Conservation (phyloP, 345 rosid species). For the Citrus unshiu region DNA sequence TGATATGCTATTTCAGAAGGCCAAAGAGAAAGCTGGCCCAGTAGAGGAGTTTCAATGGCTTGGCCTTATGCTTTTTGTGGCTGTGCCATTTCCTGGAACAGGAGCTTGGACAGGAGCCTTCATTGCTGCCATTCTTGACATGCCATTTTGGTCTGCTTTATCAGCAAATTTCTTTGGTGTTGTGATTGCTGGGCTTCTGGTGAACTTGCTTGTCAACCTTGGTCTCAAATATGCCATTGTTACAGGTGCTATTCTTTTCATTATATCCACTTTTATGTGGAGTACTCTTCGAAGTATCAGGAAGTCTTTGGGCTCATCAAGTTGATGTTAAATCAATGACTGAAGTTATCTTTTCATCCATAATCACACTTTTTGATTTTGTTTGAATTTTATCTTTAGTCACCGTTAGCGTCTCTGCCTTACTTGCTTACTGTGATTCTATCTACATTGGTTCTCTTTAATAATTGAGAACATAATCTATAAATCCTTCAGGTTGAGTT, state of each 20-base stretch:
- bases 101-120: slow-evolving; percentile 98
- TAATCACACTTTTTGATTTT: not conserved
- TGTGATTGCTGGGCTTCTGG: slow-evolving; percentile 73
- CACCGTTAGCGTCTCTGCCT: not conserved
- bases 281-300: slow-evolving; percentile 57
- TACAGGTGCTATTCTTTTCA: slow-evolving; percentile 63
- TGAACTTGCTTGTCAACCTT: slow-evolving; percentile 80
- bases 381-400: not conserved
- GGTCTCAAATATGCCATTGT: slow-evolving; percentile 71
- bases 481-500: not conserved
- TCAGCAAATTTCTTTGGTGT: slow-evolving; percentile 83
- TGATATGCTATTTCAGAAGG: slow-evolving; percentile 57
- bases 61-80: slow-evolving; percentile 92
- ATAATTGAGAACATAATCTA: not conserved
- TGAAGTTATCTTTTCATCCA: not conserved
- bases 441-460: not conserved
- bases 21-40: slow-evolving; percentile 82
- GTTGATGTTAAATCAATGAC: slow-evolving; percentile 11
- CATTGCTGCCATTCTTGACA: slow-evolving; percentile 78
- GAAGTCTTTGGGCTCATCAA: slow-evolving; percentile 46
- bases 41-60: slow-evolving; percentile 92
- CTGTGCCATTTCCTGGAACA: slow-evolving; percentile 95
- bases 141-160: slow-evolving; percentile 84
- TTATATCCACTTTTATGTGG: slow-evolving; percentile 84
- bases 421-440: slow-evolving; percentile 5